A percentile compares a stretch with the other conserved stretches of the same genome.
Conservation (phyloP, 2,329 filamentous ascomycete genomes). For the Aspergillus brasiliensis region DNA sequence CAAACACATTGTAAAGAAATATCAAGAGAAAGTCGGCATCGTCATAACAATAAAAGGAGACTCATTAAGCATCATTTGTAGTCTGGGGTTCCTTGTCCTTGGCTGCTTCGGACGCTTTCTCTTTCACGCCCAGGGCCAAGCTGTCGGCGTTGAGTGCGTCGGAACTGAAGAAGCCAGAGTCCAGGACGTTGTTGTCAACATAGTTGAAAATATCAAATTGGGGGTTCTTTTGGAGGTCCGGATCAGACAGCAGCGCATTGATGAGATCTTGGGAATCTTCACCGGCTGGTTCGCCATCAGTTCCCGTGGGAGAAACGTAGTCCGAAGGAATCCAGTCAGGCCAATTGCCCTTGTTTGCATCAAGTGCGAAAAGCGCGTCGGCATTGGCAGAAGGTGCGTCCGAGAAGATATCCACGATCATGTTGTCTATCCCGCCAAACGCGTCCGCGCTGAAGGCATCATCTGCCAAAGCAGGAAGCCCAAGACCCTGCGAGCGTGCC, state of each 20-base stretch:
- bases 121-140: constrained; percentile 25
- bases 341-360: constrained; percentile 34
- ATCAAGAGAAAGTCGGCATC: constrained; percentile 4
- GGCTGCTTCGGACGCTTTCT: constrained; percentile 18
- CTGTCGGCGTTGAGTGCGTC: constrained; percentile 33
- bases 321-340: constrained; percentile 41
- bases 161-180: constrained; percentile 41
- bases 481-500: constrained; percentile 20
- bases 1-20: constrained; percentile 5
- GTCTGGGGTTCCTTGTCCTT: constrained; percentile 15
- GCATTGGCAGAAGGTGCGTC: constrained; percentile 29
- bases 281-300: constrained; percentile 26
- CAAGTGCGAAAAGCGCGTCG: constrained; percentile 33
- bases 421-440: constrained; percentile 36
- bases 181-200: constrained; percentile 31
- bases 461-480: constrained; percentile 24
- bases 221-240: constrained; percentile 32
- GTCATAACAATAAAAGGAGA: constrained; percentile 15
- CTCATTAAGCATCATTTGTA: constrained; percentile 23
- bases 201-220: constrained; percentile 37
- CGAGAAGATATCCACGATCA: constrained; percentile 42
- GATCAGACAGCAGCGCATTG: constrained; percentile 39
- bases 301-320: constrained; percentile 35
- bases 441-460: constrained; percentile 28
- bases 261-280: constrained; percentile 36